Conservation (phyloP, 495 filamentous ascomycete genomes). For the Aspergillus steynii region DNA sequence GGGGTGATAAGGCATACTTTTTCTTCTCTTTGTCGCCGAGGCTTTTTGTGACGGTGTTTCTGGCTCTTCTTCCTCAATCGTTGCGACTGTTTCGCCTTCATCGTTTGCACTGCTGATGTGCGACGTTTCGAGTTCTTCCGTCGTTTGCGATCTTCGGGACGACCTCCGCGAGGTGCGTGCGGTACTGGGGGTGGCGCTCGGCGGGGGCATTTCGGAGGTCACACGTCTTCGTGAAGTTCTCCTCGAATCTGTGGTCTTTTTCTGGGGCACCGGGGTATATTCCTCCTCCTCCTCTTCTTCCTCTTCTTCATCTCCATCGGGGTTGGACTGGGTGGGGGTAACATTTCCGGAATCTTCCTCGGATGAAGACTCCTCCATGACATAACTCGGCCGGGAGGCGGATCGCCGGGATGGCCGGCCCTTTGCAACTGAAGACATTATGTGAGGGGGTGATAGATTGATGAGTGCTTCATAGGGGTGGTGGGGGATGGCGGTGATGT, state of each 20-base stretch:
- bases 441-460: constrained; percentile 20
- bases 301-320: constrained; percentile 57
- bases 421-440: constrained; percentile 63
- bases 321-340: constrained; percentile 43
- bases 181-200: constrained; percentile 37
- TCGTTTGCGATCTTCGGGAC: constrained; percentile 32
- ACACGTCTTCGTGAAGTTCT: constrained; percentile 55
- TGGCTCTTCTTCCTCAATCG: constrained; percentile 47
- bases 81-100: constrained; percentile 50
- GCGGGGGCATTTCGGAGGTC: constrained; percentile 49
- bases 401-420: constrained; percentile 74
- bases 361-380: constrained; percentile 74
- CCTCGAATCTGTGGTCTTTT: constrained; percentile 37
- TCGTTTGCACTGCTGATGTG: constrained; percentile 32
- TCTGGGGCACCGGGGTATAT: constrained; percentile 70
- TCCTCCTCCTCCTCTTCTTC: constrained; percentile 65
- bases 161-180: constrained; percentile 34
- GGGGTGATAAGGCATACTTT: constrained; percentile 59
- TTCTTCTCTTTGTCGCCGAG: constrained; percentile 62
- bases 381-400: constrained; percentile 64
- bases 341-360: constrained; percentile 61
- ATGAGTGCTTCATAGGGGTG: constrained; percentile 34
- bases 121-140: constrained; percentile 35
- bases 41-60: constrained; percentile 64
- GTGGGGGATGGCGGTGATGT: constrained; percentile 21